Percentiles rank a stretch among this genome's conserved stretches.
Conservation (phyloP, 2,329 filamentous ascomycete genomes). For the Escovopsis weberi region DNA sequence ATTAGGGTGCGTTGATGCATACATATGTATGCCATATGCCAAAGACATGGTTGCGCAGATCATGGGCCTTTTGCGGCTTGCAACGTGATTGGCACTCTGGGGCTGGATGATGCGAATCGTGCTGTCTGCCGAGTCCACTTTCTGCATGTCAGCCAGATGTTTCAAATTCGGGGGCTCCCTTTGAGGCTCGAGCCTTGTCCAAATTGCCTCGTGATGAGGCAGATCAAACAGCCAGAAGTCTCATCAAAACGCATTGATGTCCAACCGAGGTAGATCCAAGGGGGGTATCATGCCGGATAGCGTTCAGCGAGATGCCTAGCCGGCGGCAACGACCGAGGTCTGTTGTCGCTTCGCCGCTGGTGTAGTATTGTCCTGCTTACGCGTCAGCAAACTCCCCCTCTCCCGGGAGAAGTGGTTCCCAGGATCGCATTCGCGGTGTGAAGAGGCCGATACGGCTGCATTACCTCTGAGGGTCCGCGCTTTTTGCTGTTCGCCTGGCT, state of each 20-base stretch:
- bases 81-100: no score
- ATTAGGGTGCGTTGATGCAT: constrained; percentile 1
- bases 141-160: constrained; percentile 10
- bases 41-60: no score
- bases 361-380: constrained; percentile 19
- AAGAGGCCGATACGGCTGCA: constrained; percentile 10
- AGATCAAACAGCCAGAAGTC: constrained; percentile 3
- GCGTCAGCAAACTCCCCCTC: constrained; percentile 13
- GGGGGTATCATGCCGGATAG: neutral
- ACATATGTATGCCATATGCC: neutral
- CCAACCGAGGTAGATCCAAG: constrained; percentile 1
- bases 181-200: constrained; percentile 8
- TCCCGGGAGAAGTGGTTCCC: neutral
- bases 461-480: constrained; percentile 33
- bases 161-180: constrained; percentile 4
- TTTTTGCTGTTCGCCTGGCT: constrained; percentile 29
- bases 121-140: constrained; percentile 5
- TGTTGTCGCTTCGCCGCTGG: constrained; percentile 28
- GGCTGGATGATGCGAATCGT: no score
- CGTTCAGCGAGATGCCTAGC: constrained; percentile 12
- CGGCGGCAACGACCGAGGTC: constrained; percentile 25
- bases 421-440: constrained; percentile 4
- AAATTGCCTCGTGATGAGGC: constrained; percentile 4
- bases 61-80: no score
- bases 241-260: constrained; percentile 4